Evolutionary conservation across 2,329 filamentous ascomycete species (phyloP), one percentile per base, ranked within the genome.

Genomic region (Fusarium ambrosium): DNA sequence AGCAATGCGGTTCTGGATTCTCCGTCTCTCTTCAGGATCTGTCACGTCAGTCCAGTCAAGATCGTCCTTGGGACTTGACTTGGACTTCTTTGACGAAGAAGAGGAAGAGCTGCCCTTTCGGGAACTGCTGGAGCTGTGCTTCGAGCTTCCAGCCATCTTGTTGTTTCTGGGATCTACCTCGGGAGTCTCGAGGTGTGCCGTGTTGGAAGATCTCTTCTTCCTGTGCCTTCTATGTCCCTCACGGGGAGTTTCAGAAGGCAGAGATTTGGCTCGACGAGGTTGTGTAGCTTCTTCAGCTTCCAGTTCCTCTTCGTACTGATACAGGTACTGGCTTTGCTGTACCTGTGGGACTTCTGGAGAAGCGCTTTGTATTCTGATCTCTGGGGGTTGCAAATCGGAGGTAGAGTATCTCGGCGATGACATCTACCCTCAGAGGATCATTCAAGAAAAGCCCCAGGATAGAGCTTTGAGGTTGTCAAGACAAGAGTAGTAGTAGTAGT

Each of bases 1-100:
- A 2, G 93, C 93, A 70, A 94, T 89, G 64, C 92, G 89, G 80
- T 95, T 95, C 81, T 95, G 93, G 61, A 95, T 92, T 70, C 92
- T 91, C 72, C 93, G 87, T 79, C 93, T 88, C 83, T 94, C 92
- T 70, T 91, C 91, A 0, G 92, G 92, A 76, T 95, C 92, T 8
- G 89, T 89, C 51, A 95, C 87, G 0, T 92, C 88, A 32, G 89
- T 87, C 93, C 93, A 95, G 83, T 94, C 90, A 72, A 93, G 88
- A 36, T 75, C 73, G 4, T 84, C 84, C 73, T 87, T 88, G 24
- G 81, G 59, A 36, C 78, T 84, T 6, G 85, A 80, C 72, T 85
- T 88, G 59, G 80, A 77, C 66, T 84, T 86, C 66, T 84, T 86
- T 6, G 84, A 80, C 6, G 72, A 75, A 34, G 77, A 74, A 1